Base-by-base conservation (phyloP, 2,329 filamentous ascomycete species). In the Pestalotiopsis sp. region DNA sequence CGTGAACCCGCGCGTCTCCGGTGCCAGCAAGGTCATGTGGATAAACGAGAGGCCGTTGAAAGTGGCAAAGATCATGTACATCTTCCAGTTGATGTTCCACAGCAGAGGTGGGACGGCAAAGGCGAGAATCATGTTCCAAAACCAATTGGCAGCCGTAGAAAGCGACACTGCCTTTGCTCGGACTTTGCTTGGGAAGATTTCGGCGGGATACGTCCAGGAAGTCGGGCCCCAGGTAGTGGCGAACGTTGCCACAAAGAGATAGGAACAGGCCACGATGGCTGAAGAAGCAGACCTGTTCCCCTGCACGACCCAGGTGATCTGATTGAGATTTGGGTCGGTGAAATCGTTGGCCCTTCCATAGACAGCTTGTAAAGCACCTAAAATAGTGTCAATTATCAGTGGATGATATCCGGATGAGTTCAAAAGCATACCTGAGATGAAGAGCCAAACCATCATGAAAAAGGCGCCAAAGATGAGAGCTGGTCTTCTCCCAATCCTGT, bases 21-120 rank as follows among this genome's bases (percentile, higher is more conserved):
- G 91, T 1, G 83, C 82, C 25, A 83, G 76, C 71, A 94, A 83
- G 77, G 88, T 88, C 75, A 92, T 89, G 77, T 94, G 91, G 65
- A 94, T 77, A 56, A 90, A 89, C 74, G 92, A 92, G 5, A 85
- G 84, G 1, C 85, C 85, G 76, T 92, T 92, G 83, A 94, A 93
- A 17, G 89, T 85, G 13, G 86, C 93, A 75, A 95, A 95, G 71
- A 95, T 84, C 78, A 94, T 87, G 79, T 94, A 95, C 71, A 89
- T 89, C 74, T 87, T 84, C 81, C 82, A 90, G 78, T 89, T 89
- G 75, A 89, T 89, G 67, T 85, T 84, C 77, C 80, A 82, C 20
- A 87, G 73, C 57, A 86, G 75, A 1, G 84, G 85, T 0, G 85
- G 85, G 3, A 87, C 85, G 9, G 79, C 83, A 69, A 87, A 87